phyloP scores from a whole-genome alignment of 2,329 filamentous ascomycete species.

The Chlorencoelia australis region DNA sequence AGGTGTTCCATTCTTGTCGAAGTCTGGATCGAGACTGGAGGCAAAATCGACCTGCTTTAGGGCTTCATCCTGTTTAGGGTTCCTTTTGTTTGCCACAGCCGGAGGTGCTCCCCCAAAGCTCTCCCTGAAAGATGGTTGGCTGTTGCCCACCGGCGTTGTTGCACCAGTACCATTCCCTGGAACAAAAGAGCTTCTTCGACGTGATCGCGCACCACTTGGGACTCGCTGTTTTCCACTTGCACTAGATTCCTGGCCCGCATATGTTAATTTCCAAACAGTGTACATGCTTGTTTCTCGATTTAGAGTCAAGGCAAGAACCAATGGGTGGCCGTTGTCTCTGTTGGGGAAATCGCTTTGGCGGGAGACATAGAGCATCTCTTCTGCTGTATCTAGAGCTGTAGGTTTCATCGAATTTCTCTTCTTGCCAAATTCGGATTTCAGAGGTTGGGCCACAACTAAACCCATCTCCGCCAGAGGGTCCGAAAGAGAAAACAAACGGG shows the following conservation, averaged over 20 bases:
- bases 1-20: constrained; percentile 40
- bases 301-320: constrained; percentile 70
- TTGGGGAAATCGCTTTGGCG: constrained; percentile 44
- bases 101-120: constrained; percentile 49
- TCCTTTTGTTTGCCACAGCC: constrained; percentile 13
- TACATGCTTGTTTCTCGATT: constrained; percentile 70
- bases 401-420: constrained; percentile 33
- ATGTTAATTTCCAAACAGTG: constrained; percentile 76
- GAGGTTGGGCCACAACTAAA: constrained; percentile 57
- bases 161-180: constrained; percentile 61
- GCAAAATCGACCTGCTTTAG: constrained; percentile 47
- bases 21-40: constrained; percentile 62
- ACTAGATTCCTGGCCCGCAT: constrained; percentile 56
- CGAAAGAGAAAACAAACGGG: constrained; percentile 71
- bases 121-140: constrained; percentile 59
- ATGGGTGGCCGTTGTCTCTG: constrained; percentile 32
- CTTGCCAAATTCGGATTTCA: constrained; percentile 31
- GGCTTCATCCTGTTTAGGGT: constrained; percentile 15
- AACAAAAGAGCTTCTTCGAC: constrained; percentile 53
- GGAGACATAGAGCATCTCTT: constrained; percentile 79
- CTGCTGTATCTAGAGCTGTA: constrained; percentile 58
- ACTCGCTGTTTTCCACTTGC: constrained; percentile 27
- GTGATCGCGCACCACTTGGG: constrained; percentile 31
- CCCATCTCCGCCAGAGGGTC: constrained; percentile 82
- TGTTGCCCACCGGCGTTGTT: constrained; percentile 56